Base-by-base conservation (phyloP, 495 filamentous ascomycete genomes). In the Neurospora sp. region DNA sequence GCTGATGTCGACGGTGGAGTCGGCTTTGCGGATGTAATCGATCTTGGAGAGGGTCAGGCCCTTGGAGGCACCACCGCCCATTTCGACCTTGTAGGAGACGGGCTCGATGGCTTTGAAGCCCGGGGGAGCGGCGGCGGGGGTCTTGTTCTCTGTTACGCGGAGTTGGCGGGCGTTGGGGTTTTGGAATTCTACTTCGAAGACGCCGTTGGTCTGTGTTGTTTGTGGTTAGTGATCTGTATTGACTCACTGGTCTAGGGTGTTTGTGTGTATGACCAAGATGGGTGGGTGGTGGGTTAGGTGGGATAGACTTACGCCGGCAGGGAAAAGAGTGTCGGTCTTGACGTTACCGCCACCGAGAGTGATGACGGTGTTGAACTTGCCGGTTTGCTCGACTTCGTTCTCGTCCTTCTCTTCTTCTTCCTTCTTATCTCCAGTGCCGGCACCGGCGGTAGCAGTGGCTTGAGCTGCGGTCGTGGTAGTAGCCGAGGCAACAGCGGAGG, bases 161-260 rank as follows among this genome's bases (percentile, higher is more conserved):
- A 84, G 60, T 35, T 73, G 72, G 27, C 79, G 76, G 39, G 60
- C 76, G 10, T 76, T 20, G 12, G 73, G 42, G 71, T 80, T 81
- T 72, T 82, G 77, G 77, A 83, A 81, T 71, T 83, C 81, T 73
- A 83, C 76, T 44, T 84, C 83, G 72, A 84, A 78, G 39, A 62
- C 40, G 27, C 83, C 82, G 72, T 75, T 76, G 44, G 73, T 46
- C 81, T 83, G 39, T 71, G 44, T 75, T 42, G 69, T 46, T 41
- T 3, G 0, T 44, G 3, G 42, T 44, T 4, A 44, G 42, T n/a
- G 9, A n/a, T 18, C 42, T 18, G 41, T 18, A 18, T 3, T 40
- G 39, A 18, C 40, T 42, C 40, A 18, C 0, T 8, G 40, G 14
- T 18, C 0, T 42, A 35, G 40, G 40, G 54, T 38, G 35, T 10